Conservation (phyloP, 148 eudicot genomes). For the Camellia granthamiana region DNA sequence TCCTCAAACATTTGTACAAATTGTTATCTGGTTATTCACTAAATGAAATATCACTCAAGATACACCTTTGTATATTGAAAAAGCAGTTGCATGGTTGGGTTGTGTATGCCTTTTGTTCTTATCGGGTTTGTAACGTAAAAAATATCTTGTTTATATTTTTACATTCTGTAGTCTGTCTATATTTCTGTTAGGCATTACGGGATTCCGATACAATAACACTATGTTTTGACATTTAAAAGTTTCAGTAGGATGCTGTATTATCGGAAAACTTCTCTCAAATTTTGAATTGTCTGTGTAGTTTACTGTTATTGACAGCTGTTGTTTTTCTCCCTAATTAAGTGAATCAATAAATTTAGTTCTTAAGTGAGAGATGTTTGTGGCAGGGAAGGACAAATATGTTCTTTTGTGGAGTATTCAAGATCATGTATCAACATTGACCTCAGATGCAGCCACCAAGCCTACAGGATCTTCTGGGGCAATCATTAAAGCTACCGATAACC, state of each 20-base stretch:
- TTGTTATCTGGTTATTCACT: background rate
- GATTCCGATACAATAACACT: background rate
- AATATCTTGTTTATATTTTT: background rate
- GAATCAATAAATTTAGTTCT: conserved; percentile 2
- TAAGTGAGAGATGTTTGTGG: background rate
- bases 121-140: background rate
- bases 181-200: background rate
- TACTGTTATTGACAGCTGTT: background rate
- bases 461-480: conserved; percentile 57
- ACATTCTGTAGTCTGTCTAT: background rate
- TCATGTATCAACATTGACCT: conserved; percentile 66
- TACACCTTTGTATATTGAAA: background rate
- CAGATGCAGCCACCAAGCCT: conserved; percentile 55
- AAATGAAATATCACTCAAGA: background rate
- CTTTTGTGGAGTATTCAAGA: conserved; percentile 97
- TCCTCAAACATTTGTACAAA: conserved; percentile 2
- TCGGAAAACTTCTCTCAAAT: background rate
- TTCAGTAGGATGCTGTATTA: background rate
- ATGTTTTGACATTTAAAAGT: background rate
- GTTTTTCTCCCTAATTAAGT: conserved; percentile 1
- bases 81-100: background rate
- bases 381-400: conserved; percentile 86
- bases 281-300: background rate
- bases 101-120: background rate
- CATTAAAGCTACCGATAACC: conserved; percentile 62